Conservation (phyloP, 2,329 filamentous ascomycete genomes). For the Moelleriella libera region DNA sequence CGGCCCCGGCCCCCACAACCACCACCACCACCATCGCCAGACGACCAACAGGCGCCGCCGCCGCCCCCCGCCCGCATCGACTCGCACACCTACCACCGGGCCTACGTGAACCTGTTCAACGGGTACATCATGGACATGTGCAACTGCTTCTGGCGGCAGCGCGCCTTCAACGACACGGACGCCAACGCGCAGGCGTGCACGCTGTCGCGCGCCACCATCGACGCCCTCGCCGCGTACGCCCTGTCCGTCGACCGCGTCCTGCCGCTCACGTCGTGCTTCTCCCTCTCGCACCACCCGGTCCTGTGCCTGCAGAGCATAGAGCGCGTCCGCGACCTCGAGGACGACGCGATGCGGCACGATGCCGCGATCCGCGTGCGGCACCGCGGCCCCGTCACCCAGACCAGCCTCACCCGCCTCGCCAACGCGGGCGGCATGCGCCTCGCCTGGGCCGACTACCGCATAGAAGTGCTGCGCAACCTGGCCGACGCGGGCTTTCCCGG, state of each 20-base stretch:
- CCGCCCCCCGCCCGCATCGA: slow-evolving; percentile 13
- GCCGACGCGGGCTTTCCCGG: slow-evolving; percentile 50
- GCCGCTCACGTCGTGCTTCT: slow-evolving; percentile 35
- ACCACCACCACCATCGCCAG: neutral
- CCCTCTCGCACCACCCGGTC: slow-evolving; percentile 43
- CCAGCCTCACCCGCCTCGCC: slow-evolving; percentile 47
- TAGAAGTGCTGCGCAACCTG: slow-evolving; percentile 56
- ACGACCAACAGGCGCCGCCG: slow-evolving; percentile 7
- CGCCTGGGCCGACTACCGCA: slow-evolving; percentile 60
- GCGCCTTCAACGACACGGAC: slow-evolving; percentile 54
- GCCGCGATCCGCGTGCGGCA: slow-evolving; percentile 34
- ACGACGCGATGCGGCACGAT: slow-evolving; percentile 29
- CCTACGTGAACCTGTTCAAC: slow-evolving; percentile 60
- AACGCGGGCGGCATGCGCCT: slow-evolving; percentile 51
- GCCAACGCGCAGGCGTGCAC: slow-evolving; percentile 45
- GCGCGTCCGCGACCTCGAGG: slow-evolving; percentile 42
- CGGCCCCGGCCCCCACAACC: neutral
- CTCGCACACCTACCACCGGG: slow-evolving; percentile 34
- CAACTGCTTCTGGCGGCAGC: slow-evolving; percentile 67
- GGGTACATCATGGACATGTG: slow-evolving; percentile 77
- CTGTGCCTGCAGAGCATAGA: slow-evolving; percentile 41
- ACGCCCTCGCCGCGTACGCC: slow-evolving; percentile 33
- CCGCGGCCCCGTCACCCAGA: slow-evolving; percentile 56
- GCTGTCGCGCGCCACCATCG: slow-evolving; percentile 28
- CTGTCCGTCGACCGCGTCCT: slow-evolving; percentile 30